Evolutionary conservation across 352 stramenopile species (phyloP).

Genomic region (Pythium myriotylum): DNA sequence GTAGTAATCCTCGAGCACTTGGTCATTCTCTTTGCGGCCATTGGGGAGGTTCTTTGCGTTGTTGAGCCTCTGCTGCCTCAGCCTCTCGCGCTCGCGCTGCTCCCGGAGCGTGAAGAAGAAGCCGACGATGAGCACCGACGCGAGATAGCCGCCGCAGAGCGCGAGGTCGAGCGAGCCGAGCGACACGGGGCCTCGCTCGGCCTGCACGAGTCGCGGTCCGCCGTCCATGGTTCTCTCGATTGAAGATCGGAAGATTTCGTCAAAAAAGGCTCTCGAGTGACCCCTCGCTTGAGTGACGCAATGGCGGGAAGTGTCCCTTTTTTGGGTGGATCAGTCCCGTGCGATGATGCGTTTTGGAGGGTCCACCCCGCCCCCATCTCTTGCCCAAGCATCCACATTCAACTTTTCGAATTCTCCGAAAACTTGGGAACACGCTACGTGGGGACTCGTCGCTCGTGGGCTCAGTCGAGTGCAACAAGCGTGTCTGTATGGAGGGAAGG

Average conservation of each 20-base stretch:
- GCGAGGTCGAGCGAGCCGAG: constrained; percentile 51
- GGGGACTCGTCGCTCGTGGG: no score
- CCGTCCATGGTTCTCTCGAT: constrained; percentile 2
- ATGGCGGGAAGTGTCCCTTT: constrained; percentile 20
- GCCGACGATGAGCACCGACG: constrained; percentile 65
- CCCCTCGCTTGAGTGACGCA: constrained; percentile 19
- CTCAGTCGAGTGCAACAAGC: no score
- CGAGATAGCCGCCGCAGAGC: constrained; percentile 57
- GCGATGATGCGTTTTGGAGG: constrained; percentile 16
- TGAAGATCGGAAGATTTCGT: constrained; percentile 18
- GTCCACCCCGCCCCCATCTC: neutral
- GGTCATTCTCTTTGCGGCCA: constrained; percentile 26
- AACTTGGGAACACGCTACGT: no score
- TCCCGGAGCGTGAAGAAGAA: constrained; percentile 70
- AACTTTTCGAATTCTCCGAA: constrained; percentile 12
- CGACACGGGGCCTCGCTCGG: constrained; percentile 26
- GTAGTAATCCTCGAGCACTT: constrained; percentile 75
- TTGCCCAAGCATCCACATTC: constrained; percentile 1
- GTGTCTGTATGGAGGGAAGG: no score
- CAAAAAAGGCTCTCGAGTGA: constrained; percentile 19
- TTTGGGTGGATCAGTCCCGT: constrained; percentile 21
- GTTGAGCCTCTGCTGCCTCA: constrained; percentile 32
- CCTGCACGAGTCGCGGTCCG: constrained; percentile 5
- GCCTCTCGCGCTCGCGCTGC: constrained; percentile 41
- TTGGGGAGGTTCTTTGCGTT: constrained; percentile 19